Evolutionary conservation across 352 stramenopile species (phyloP).

Genomic region (Pythium angustatum): DNA sequence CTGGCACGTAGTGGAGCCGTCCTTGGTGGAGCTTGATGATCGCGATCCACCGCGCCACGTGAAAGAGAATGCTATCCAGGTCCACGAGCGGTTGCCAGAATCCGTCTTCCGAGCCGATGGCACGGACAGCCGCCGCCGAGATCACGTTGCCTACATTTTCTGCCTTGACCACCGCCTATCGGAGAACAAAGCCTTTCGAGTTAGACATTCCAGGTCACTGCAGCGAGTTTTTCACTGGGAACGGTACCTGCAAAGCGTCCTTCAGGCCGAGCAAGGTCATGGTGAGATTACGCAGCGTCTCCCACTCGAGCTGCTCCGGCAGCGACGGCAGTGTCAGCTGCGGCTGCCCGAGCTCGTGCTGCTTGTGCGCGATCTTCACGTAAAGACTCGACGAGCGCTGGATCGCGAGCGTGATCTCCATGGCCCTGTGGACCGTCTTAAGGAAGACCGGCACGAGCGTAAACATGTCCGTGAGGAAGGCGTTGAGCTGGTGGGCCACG

Average conservation of each 20-base stretch:
- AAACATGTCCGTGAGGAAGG: constrained; percentile 21
- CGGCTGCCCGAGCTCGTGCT: background rate
- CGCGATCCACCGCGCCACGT: constrained; percentile 15
- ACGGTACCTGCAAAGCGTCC: constrained; percentile 21
- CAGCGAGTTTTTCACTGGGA: no score
- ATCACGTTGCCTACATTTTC: background rate
- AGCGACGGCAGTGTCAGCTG: background rate
- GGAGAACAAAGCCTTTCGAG: no score
- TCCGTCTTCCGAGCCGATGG: background rate
- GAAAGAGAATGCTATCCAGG: constrained; percentile 25
- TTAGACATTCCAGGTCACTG: no score
- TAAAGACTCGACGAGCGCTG: background rate
- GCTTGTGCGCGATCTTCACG: constrained; percentile 5
- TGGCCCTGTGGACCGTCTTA: background rate
- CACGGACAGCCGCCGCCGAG: background rate
- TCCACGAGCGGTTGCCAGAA: constrained; percentile 26
- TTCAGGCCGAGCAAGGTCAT: constrained; percentile 13
- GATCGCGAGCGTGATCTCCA: constrained; percentile 3
- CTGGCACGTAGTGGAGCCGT: constrained; percentile 21
- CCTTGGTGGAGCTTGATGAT: constrained; percentile 24
- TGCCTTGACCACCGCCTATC: constrained; percentile 8
- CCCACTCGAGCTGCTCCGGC: constrained; percentile 16
- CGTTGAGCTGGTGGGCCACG: constrained; percentile 23
- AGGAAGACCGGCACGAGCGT: constrained; percentile 16
- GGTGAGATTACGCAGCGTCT: constrained; percentile 12